Conservation (phyloP, 164 flowering plant genomes). For the Piper betle region DNA sequence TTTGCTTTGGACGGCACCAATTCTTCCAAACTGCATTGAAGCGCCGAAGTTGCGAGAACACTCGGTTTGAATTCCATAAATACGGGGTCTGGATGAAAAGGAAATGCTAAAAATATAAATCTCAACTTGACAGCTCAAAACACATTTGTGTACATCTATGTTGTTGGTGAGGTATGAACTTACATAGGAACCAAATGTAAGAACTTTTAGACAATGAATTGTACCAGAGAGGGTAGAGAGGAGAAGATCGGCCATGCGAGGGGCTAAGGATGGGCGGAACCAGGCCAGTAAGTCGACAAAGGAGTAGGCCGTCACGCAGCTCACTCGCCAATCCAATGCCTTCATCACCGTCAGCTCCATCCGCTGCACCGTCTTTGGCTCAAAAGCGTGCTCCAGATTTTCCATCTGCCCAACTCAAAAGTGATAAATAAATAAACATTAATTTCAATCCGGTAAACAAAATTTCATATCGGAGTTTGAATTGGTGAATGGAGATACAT, state of each 20-base stretch:
- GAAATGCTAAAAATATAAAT: neutral
- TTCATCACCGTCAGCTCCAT: conserved; percentile 41
- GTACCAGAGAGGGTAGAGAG: conserved; percentile 32
- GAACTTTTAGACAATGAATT: too few species aligned
- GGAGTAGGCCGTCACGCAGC: conserved; percentile 33
- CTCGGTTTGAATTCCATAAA: conserved; percentile 34
- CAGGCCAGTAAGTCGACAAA: conserved; percentile 25
- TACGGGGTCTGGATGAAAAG: conserved; percentile 24
- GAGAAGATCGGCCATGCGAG: conserved; percentile 29
- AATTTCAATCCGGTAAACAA: too few species aligned
- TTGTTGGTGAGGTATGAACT: too few species aligned
- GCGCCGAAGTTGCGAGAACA: conserved; percentile 29
- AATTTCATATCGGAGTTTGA: neutral
- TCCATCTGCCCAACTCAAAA: conserved; percentile 22
- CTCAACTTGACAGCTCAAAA: too few species aligned
- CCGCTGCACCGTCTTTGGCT: conserved; percentile 20
- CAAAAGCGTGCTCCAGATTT: conserved; percentile 25
- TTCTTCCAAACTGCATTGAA: conserved; percentile 28
- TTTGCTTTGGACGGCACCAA: conserved; percentile 16
- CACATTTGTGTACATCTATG: too few species aligned
- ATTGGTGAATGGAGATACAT: neutral
- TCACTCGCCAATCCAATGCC: conserved; percentile 38
- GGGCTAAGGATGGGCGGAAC: conserved; percentile 14
- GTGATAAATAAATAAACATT: neutral
- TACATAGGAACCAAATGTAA: too few species aligned